Base-by-base conservation (phyloP, 805 yeast species). In the Blastobotrys attinorum region DNA sequence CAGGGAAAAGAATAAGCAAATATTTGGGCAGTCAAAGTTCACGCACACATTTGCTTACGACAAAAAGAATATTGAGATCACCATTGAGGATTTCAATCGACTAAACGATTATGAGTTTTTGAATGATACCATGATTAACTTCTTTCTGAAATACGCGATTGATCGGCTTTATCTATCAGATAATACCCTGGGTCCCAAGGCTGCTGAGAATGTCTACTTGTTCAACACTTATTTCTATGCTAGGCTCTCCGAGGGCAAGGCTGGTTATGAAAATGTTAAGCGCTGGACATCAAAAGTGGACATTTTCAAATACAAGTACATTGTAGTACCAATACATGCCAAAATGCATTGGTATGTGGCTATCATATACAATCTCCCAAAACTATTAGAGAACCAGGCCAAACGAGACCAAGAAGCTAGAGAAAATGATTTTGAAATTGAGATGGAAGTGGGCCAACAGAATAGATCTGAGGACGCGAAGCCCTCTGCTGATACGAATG, bases 281-380 rank as follows among this genome's bases (percentile, higher is more conserved):
- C 71, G 81, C 38, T 92, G 97, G 97, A 75, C 92, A 8, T 68
- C 73, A 36, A 81, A 81, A 50, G 63, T 83, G 6, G 82, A 86
- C 49, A 60, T 81, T 2, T 71, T 78, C 61, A 67, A 66, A 16
- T 80, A 72, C 55, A 72, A 76, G 37, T 77, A 72, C 54, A 66
- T 87, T 2, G 71, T 89, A 2, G 69, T 90, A 8, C 98, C 98
- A 0, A 79, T 92, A 6, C 85, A 86, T 60, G 84, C 81, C 49
- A 73, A 72, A 33, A 67, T 75, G 32, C 98, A 92, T 64, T 92
- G 98, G 98, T 85, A 79, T 57, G 79, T 89, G 37, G 80, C 85
- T 22, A 73, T 90, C 3, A 74, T 90, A 3, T 69, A 77, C 46
- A 73, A 81, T 47, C 65, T 76, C 4, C 50, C 45, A 37, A 47